A percentile compares a stretch with the other conserved stretches of the same genome.
These are phyloP conservation scores for Didymellaceae sp. DNA, from an alignment of 2,329 filamentous ascomycete species.

Conservation along the genomic window DNA sequence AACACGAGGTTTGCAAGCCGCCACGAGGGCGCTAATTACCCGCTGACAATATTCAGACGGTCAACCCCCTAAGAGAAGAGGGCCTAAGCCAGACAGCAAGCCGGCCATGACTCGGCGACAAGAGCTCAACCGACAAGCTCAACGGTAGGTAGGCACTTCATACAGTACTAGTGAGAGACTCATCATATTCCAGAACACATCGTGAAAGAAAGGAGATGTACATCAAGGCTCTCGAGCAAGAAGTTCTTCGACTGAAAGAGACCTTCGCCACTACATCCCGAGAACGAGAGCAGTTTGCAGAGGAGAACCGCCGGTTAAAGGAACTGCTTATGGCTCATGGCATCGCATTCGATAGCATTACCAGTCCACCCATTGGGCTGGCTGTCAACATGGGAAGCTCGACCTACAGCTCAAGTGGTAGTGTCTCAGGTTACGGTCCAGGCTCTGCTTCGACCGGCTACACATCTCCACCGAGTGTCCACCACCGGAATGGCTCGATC, in stretches of 20 bases:
- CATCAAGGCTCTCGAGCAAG: conserved; percentile 90
- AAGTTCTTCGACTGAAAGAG: conserved; percentile 88
- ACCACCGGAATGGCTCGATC: conserved; percentile 35
- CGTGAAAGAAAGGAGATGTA: conserved; percentile 96
- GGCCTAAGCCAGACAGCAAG: conserved; percentile 95
- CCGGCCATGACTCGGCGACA: conserved; percentile 90
- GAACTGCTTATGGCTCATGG: conserved; percentile 65
- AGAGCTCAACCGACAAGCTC: conserved; percentile 93
- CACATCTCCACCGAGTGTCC: conserved; percentile 53
- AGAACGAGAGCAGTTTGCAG: conserved; percentile 75
- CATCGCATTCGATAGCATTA: conserved; percentile 60
- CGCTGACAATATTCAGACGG: conserved; percentile 65
- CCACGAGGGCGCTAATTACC: conserved; percentile 3
- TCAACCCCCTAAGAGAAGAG: conserved; percentile 83
- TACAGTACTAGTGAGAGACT: conserved; percentile 10
- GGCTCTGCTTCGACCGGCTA: conserved; percentile 55
- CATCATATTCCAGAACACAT: conserved; percentile 72
- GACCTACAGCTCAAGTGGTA: conserved; percentile 58
- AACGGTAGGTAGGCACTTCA: conserved; percentile 68
- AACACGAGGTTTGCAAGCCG: conserved; percentile 68
- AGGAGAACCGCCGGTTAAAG: conserved; percentile 81
- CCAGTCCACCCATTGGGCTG: conserved; percentile 46
- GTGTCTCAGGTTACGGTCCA: conserved; percentile 66
- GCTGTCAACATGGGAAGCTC: conserved; percentile 43
- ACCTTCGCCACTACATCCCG: conserved; percentile 75